These are phyloP conservation scores for Hypoxylon sp. DNA, from an alignment of 2,329 filamentous ascomycete species.

Conservation along the genomic window DNA sequence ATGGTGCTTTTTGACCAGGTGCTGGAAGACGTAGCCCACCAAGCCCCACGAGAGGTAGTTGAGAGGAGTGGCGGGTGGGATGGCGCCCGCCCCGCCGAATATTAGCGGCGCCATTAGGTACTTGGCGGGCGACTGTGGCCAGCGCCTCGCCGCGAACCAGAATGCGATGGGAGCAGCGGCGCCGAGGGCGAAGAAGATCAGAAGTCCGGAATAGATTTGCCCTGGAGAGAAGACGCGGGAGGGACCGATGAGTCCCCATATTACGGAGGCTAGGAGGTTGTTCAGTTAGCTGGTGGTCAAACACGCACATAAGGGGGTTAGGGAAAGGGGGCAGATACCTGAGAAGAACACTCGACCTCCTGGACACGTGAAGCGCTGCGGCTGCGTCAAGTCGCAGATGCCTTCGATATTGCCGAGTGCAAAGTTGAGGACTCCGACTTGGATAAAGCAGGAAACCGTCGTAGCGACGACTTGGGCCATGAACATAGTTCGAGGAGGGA, in stretches of 20 bases:
- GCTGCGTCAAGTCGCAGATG: constrained; percentile 70
- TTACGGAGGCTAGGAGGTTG: constrained; percentile 65
- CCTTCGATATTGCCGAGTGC: constrained; percentile 71
- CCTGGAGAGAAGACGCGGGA: constrained; percentile 73
- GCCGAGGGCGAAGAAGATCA: constrained; percentile 70
- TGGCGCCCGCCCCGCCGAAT: constrained; percentile 69
- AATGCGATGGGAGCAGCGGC: constrained; percentile 65
- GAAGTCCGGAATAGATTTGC: constrained; percentile 71
- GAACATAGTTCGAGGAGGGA: constrained; percentile 75
- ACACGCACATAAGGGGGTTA: neutral
- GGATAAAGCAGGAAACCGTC: constrained; percentile 74
- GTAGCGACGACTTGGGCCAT: constrained; percentile 74
- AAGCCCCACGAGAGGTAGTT: constrained; percentile 82
- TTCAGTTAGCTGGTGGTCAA: constrained; percentile 3
- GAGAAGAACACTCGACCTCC: constrained; percentile 74
- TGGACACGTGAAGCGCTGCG: constrained; percentile 72
- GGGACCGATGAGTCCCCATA: constrained; percentile 76
- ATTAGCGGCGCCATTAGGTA: constrained; percentile 73
- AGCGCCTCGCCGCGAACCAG: constrained; percentile 63
- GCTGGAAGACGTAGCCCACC: constrained; percentile 78
- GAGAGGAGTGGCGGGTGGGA: constrained; percentile 76
- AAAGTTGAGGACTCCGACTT: constrained; percentile 73
- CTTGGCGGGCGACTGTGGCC: constrained; percentile 63
- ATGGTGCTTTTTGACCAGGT: constrained; percentile 71
- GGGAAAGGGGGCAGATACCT: constrained; percentile 53